Evolutionary conservation across 768 basidiomycete species (phyloP), one percentile per base, ranked within the genome.

Genomic region (Chalciporus pseudorubinellus): DNA sequence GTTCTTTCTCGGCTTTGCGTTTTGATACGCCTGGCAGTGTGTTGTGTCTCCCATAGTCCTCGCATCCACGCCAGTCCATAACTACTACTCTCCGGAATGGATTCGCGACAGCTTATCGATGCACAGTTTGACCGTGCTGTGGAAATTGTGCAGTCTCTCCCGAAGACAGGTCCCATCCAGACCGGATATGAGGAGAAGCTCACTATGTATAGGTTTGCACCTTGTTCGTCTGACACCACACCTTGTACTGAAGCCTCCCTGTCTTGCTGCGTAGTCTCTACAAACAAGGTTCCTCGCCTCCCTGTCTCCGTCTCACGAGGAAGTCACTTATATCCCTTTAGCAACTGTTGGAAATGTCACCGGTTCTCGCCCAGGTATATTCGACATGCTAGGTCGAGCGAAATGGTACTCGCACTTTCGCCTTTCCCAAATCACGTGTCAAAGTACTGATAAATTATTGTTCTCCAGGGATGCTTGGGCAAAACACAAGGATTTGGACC

Each of bases 181-280:
- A 97, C 94, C 0, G 89, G 83, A 57, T 97, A 98, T 65, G 94
- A 97, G 59, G 93, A 95, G 67, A 98, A 98, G 68, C 73, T 98
- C 13, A 81, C 83, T 11, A 92, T 98, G 83, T 98, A 98, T 66
- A 91, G 91, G 87, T 87, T 54, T 29, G 79, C 65, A 26, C 42
- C 24, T 47, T 31, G 10, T 31, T 50, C 24, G n/a, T 10, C 19
- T 22, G 3, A 34, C 20, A 10, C 18, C 38, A 31, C 20, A 14
- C 26, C 43, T 50, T 39, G 14, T 41, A 48, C 54, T 58, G 39
- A 59, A 58, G 38, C 13, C 47, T 44, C 34, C 20, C 19, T 38
- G 43, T 46, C 16, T 43, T 34, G 41, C n/a, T 18, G n/a, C 39
- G 16, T 51, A 94, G 92, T 69, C 76, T 94, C 60, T 95, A 91